These are phyloP conservation scores for Aspergillus homomorphus DNA, from an alignment of 495 filamentous ascomycete genomes.

Conservation along the genomic window DNA sequence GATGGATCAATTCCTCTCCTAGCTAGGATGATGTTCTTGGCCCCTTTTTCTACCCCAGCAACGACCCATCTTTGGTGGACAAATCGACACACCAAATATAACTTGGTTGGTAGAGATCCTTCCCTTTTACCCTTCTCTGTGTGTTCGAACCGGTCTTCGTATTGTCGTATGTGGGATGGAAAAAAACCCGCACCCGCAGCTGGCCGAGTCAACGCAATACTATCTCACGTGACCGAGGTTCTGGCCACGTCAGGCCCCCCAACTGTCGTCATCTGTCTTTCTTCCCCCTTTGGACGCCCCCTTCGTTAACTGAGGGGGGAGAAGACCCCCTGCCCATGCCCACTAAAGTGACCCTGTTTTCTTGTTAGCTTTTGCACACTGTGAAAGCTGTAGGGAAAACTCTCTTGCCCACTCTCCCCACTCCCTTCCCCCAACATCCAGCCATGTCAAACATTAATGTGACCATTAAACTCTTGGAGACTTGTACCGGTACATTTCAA, in stretches of 20 bases:
- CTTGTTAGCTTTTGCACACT: neutral
- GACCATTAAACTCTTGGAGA: neutral
- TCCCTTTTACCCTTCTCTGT: neutral
- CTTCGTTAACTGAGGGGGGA: neutral
- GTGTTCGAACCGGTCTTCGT: neutral
- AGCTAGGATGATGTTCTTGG: neutral
- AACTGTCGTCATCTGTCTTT: slow-evolving; percentile 1
- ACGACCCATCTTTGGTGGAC: neutral
- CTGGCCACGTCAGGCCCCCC: slow-evolving; percentile 7
- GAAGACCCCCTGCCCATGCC: neutral
- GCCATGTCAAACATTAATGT: neutral
- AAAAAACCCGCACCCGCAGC: neutral
- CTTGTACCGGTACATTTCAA: neutral
- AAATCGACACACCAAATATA: neutral
- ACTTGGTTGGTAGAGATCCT: neutral
- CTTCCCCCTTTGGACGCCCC: neutral
- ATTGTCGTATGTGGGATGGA: neutral
- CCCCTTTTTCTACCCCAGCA: neutral
- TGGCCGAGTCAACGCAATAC: neutral
- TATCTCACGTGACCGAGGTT: neutral
- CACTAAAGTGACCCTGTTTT: neutral
- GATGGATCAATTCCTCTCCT: neutral
- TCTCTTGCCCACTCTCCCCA: neutral
- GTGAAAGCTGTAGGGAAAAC: too few relatives aligned
- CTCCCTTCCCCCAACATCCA: neutral